Evolutionary conservation across 495 filamentous ascomycete species (phyloP), one percentile per base, ranked within the genome.

Genomic region (Penicillium alfredii): DNA sequence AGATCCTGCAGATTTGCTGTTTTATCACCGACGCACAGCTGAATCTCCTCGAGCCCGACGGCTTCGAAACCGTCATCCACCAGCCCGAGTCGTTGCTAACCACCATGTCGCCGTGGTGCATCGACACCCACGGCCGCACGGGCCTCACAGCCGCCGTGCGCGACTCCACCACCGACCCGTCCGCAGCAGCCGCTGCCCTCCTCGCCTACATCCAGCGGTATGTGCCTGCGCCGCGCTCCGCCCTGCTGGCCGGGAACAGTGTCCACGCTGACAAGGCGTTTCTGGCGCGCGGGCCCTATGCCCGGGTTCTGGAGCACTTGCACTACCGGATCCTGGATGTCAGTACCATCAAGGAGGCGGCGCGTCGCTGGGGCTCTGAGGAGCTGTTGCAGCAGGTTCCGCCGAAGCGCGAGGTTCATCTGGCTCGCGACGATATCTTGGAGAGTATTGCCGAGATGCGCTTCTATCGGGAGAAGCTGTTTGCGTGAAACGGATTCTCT

Each of bases 241-340:
- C 77, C 3, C 57, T 96, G 45, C 64, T 98, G 26, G 89, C 92
- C 0, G 92, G 92, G 4, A 98, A 95, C 59, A 88, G 80, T 20
- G 84, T 98, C 6, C 92, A 98, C 54, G 82, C 81, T 4, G 92
- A 98, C 56, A 81, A 78, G 46, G 79, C 80, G 7, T 98, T 97
- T 54, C 70, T 98, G 35, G 64, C 73, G 5, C 77, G 80, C 44
- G 68, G 64, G 20, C 86, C 88, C 0, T 97, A 88, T 49, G 74
- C 72, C 12, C 60, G 66, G 33, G 76, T 95, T 3, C 51, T 86
- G 31, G 74, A 84, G 30, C 73, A 89, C 56, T 67, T 97, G 32
- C 83, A 90, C 64, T 85, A 97, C 65, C 79, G 92, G 8, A 84
- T 97, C 40, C 55, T 97, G 25, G 92, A 98, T 55, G 88, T 96